Conservation (phyloP, 495 filamentous ascomycete genomes). For the Penicillium angulare region DNA sequence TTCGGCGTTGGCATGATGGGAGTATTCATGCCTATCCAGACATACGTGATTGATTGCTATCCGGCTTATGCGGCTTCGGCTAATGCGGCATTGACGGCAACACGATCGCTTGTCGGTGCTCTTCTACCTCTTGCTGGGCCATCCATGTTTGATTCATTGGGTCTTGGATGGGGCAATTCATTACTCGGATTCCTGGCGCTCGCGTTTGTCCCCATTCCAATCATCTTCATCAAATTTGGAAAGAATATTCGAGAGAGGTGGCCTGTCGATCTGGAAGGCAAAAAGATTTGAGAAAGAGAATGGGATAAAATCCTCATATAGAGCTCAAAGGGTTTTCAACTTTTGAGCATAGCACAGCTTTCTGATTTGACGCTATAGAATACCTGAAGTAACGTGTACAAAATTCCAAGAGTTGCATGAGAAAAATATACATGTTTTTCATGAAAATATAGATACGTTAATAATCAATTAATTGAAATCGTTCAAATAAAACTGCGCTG, state of each 20-base stretch:
- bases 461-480: too few relatives aligned
- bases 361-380: too few relatives aligned
- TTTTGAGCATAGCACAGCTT: too few relatives aligned
- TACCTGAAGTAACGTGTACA: too few relatives aligned
- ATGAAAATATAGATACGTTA: too few relatives aligned
- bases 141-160: conserved; percentile 59
- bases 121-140: conserved; percentile 62
- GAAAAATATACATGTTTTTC: too few relatives aligned
- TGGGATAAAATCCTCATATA: neutral
- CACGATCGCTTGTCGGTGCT: conserved; percentile 59
- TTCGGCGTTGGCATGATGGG: conserved; percentile 29
- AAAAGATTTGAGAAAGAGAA: too few relatives aligned
- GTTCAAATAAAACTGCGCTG: too few relatives aligned
- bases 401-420: too few relatives aligned
- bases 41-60: conserved; percentile 36
- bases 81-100: conserved; percentile 54
- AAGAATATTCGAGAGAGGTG: conserved; percentile 27
- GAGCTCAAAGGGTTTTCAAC: too few relatives aligned
- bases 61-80: conserved; percentile 53
- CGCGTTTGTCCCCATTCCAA: conserved; percentile 39
- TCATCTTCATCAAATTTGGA: conserved; percentile 33
- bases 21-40: conserved; percentile 30
- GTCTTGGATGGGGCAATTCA: conserved; percentile 67
- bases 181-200: conserved; percentile 64
- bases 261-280: conserved; percentile 17